These are phyloP conservation scores for Thielaviopsis punctulata DNA, from an alignment of 2,329 filamentous ascomycete genomes.

Conservation along the genomic window DNA sequence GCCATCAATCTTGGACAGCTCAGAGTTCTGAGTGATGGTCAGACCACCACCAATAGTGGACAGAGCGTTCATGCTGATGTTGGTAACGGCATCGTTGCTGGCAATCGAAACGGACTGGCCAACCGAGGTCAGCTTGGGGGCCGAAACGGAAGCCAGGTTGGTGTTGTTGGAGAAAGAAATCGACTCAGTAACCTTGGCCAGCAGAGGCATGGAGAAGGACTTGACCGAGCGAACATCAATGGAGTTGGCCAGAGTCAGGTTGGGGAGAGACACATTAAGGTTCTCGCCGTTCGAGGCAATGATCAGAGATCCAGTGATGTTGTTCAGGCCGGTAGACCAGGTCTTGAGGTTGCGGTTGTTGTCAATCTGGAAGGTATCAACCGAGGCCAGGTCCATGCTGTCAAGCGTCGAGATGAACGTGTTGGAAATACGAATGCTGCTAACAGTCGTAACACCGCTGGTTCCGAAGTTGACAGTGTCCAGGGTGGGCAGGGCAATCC, in stretches of 20 bases:
- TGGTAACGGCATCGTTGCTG: conserved; percentile 44
- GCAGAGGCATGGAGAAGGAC: conserved; percentile 53
- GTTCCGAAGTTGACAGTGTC: conserved; percentile 32
- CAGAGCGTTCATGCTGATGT: conserved; percentile 59
- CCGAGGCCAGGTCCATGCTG: conserved; percentile 64
- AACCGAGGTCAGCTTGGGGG: conserved; percentile 55
- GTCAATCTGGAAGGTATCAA: conserved; percentile 61
- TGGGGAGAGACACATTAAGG: conserved; percentile 56
- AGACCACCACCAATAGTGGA: conserved; percentile 59
- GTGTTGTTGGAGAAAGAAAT: conserved; percentile 69
- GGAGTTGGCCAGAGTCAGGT: conserved; percentile 44
- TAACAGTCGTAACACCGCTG: conserved; percentile 45
- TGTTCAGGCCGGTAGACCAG: conserved; percentile 62
- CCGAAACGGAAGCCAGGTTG: conserved; percentile 40
- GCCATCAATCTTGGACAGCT: conserved; percentile 43
- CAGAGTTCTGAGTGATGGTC: conserved; percentile 80
- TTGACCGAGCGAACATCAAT: conserved; percentile 56
- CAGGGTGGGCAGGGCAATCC: conserved; percentile 51
- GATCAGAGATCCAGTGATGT: conserved; percentile 51
- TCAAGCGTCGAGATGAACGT: conserved; percentile 64
- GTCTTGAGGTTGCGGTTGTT: conserved; percentile 71
- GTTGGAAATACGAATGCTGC: conserved; percentile 61
- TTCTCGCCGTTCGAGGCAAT: conserved; percentile 66
- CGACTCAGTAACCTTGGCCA: conserved; percentile 57
- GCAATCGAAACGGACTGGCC: conserved; percentile 44